Evolutionary conservation across 2,329 filamentous ascomycete species (phyloP), one percentile per base, ranked within the genome.

Genomic region (Phaeosphaeriaceae sp.): DNA sequence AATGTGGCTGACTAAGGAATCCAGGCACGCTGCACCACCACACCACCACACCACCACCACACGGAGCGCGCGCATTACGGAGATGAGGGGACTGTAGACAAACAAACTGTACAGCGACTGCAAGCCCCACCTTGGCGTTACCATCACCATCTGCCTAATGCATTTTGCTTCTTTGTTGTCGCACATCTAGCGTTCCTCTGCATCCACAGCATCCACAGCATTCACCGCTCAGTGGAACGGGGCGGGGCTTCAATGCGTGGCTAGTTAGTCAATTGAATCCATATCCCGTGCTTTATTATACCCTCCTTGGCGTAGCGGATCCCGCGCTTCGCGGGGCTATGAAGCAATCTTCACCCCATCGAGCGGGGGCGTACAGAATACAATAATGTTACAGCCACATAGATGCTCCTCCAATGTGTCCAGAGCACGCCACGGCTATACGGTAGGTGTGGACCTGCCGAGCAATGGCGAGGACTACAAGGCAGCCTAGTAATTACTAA

Each of bases 161-260:
- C 40, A 23, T 21, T 26, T n/a, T 41, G 29, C 36, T 18, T 35
- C n/a, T 26, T 35, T 17, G 12, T 20, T 17, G 50, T 53, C 47
- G 41, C 44, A 51, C 54, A 23, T 20, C 21, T 47, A 15, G 44
- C 29, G 37, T 39, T 40, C 43, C 37, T 33, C 35, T 40, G n/a
- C n/a, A n/a, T n/a, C n/a, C n/a, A n/a, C n/a, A n/a, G 43, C 35
- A 21, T 40, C 18, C n/a, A 40, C 35, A 12, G 33, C 46, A n/a
- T 42, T 50, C 54, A 58, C 54, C 51, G 54, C 51, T 58, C 34
- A n/a, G n/a, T n/a, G n/a, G n/a, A n/a, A 36, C 30, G 41, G 30
- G 37, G 36, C 39, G 26, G 17, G 23, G 40, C 39, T 20, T 34
- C 38, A 35, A 29, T 34, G 47, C 42, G 12, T 32, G 13, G 34